Base-by-base conservation (phyloP, 805 yeast species). In the Saturnispora sekii region DNA sequence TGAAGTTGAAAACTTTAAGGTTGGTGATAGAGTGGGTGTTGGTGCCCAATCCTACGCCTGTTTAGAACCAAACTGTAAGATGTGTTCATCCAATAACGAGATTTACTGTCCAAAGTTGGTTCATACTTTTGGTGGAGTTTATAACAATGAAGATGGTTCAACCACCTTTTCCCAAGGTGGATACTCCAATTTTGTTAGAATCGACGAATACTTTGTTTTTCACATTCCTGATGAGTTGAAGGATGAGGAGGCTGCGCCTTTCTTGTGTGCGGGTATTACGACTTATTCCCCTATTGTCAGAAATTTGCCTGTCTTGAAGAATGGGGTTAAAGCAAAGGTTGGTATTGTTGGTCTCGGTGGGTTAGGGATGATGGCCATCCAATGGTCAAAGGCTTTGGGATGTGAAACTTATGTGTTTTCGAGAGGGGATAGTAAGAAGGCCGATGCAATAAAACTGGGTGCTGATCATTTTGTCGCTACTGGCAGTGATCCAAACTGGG, bases 1-100 rank as follows among this genome's bases (percentile, higher is more conserved):
- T n/a, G 65, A 72, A 32, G 77, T 83, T 51, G 60, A 62, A 9
- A 67, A 49, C 43, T 70, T 63, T 65, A 74, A 69, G 58, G 59
- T 80, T 15, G 95, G 94, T 45, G 81, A 85, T 52, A 69, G 86
- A 51, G 93, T 83, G 26, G 95, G 90, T 44, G 72, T 83, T 41
- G 95, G 95, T 53, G 90, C 93, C 21, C 79, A 76, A 56, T 67
- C 72, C 21, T 66, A 64, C 47, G 67, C 83, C 33, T 84, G 94
- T 66, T 61, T 69, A 45, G 40, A 52, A 37, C 30, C 40, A 21
- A 64, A 73, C 12, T 85, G 94, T 65, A 56, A 67, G 40, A 68
- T 77, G 56, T 85, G 88, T 69, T 59, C 67, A 17, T 50, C 56
- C 33, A 70, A 67, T 53, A 71, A 78, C 57, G 82, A 80, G 45